Base-by-base conservation (phyloP, 345 rosid genomes). In the Triadica sebifera region DNA sequence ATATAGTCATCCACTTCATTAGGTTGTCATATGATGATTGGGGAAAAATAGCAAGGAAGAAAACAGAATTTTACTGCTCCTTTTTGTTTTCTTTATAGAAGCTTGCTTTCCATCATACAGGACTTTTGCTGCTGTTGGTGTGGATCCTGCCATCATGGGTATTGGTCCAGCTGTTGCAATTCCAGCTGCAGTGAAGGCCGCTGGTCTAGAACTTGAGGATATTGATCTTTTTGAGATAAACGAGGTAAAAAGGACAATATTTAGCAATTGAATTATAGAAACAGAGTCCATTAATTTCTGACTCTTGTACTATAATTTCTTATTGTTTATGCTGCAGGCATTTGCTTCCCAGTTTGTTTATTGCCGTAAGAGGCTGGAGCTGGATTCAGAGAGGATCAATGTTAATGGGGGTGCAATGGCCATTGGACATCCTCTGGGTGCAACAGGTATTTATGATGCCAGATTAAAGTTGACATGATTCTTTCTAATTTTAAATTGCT, bases 381-480 rank as follows among this genome's bases (percentile, higher is more conserved):
- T 94, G 65, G 97, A 94, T 62, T 82, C 91, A n/a, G 89, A 87
- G 85, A 96, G 83, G 87, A 75, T 96, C 81, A 96, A 96, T 82
- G 99, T 96, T 50, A 96, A 94, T 75, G 98, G 98, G 74, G 98
- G 96, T 43, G 97, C 98, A 45, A 84, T 92, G 85, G 98, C 98
- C 43, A 81, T 94, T 49, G 98, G 98, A 41, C 98, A 94, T 84
- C 98, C 98, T 60, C 69, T 91, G 80, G 98, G 98, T 9, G 91
- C 91, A 79, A 94, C 98, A 81, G 98, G 98, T 94, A 87, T 73
- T 49, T 74, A 8, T 67, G 37, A 22, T 6, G 2, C 37, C 12
- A 39, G 19, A 47, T 47, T 63, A 9, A 52, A n/a, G 38, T 50
- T 24, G 61, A 65, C 47, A 38, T 62, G 60, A 50, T 38, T 20